phyloP scores from a whole-genome alignment of 768 basidiomycete species.

The Lepiota venenata region DNA sequence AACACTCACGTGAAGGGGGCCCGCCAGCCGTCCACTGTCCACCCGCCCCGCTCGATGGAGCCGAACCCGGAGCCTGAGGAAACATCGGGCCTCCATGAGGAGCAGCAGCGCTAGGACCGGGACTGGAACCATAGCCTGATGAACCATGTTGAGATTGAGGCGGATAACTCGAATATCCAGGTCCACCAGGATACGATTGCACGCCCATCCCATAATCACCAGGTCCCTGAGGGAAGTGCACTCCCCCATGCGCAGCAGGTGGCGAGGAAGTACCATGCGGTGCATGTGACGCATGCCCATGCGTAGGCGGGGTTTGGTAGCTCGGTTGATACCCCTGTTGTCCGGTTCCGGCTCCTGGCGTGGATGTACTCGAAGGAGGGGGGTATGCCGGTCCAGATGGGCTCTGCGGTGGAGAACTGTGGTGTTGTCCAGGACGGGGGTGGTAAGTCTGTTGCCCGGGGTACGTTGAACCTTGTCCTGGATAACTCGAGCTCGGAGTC shows the following conservation, averaged over 20 bases:
- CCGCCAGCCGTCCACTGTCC: not conserved
- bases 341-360: not conserved
- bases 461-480: slow-evolving; percentile 13
- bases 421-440: slow-evolving; percentile 10
- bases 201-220: slow-evolving; percentile 18
- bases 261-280: not conserved
- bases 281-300: not conserved
- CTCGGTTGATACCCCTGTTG: not conserved
- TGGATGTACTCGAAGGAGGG: not conserved
- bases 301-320: not conserved
- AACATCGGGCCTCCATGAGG: slow-evolving; percentile 8
- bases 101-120: slow-evolving; percentile 16
- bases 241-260: slow-evolving; percentile 13
- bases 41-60: not conserved
- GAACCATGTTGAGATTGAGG: slow-evolving; percentile 8
- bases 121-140: slow-evolving; percentile 14
- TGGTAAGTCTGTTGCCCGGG: slow-evolving; percentile 13
- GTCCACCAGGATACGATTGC: slow-evolving; percentile 9
- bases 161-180: slow-evolving; percentile 1
- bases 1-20: slow-evolving; percentile 19
- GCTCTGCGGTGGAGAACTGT: slow-evolving; percentile 21
- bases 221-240: slow-evolving; percentile 24
- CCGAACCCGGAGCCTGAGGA: not conserved
- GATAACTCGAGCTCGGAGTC: slow-evolving; percentile 19
- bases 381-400: slow-evolving; percentile 12